A percentile compares a stretch with the other conserved stretches of the same genome.
phyloP scores from a whole-genome alignment of 75 land plant genomes.

The Pseudotsuga menziesii region DNA sequence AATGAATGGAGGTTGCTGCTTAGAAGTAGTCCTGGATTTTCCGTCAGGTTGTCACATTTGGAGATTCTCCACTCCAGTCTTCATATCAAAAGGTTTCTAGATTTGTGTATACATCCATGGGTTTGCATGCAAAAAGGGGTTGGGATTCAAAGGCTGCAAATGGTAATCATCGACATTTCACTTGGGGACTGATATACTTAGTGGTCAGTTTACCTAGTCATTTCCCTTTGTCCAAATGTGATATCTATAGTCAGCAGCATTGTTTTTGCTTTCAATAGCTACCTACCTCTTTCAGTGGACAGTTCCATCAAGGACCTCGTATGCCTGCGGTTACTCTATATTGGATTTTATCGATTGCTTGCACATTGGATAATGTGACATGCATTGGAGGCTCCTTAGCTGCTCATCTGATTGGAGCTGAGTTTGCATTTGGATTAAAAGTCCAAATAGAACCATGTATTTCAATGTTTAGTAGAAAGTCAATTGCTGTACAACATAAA shows the following conservation, averaged over 20 bases:
- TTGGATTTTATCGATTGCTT: neutral
- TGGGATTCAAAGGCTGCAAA: slow-evolving; percentile 70
- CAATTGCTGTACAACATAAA: neutral
- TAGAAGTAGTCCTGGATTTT: slow-evolving; percentile 12
- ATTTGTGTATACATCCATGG: slow-evolving; percentile 68
- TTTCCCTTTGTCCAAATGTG: neutral
- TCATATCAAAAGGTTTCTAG: slow-evolving; percentile 70
- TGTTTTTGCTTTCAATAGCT: neutral
- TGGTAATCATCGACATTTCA: slow-evolving; percentile 52
- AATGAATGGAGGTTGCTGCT: neutral
- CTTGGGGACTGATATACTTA: slow-evolving; percentile 67
- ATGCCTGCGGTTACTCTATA: neutral
- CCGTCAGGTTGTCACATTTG: slow-evolving; percentile 82
- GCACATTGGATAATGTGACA: neutral
- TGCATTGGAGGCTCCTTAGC: neutral
- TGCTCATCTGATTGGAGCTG: neutral
- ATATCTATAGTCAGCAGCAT: neutral
- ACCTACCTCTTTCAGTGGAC: neutral
- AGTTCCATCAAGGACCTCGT: neutral
- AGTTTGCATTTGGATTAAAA: neutral
- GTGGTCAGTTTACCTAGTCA: slow-evolving; percentile 29
- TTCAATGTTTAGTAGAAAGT: neutral
- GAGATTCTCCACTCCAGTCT: slow-evolving; percentile 67
- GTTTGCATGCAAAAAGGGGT: slow-evolving; percentile 65
- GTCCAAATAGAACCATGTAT: neutral